Evolutionary conservation across 2,329 filamentous ascomycete genomes (phyloP).

Genomic region (Huntiella savannae): DNA sequence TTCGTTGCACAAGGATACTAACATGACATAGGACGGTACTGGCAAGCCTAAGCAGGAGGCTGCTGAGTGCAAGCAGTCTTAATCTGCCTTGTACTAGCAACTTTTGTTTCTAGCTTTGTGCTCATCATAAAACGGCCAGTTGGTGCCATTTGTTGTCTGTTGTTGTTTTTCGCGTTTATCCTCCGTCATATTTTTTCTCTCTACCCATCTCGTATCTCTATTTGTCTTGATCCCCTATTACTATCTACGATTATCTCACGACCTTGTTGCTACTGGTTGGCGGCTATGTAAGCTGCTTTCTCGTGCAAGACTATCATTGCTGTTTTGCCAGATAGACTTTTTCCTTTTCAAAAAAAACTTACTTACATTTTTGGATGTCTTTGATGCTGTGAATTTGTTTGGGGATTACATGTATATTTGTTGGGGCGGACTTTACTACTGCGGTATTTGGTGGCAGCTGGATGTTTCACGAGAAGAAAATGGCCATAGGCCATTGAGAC

Average conservation of each 20-base stretch:
- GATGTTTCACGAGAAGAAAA: too few relatives aligned
- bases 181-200: background rate
- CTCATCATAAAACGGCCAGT: conserved; percentile 5
- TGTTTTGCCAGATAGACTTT: background rate
- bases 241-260: background rate
- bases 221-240: background rate
- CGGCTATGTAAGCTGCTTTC: too few relatives aligned
- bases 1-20: background rate
- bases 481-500: too few relatives aligned
- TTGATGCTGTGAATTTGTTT: too few relatives aligned
- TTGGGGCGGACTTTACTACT: too few relatives aligned
- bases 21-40: conserved; percentile 47
- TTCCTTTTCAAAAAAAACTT: background rate
- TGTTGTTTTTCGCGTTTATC: background rate
- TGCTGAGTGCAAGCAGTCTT: conserved; percentile 93
- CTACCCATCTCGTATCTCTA: background rate
- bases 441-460: too few relatives aligned
- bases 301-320: too few relatives aligned
- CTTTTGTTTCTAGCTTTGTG: background rate
- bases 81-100: conserved; percentile 18
- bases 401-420: too few relatives aligned
- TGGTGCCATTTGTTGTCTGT: conserved; percentile 6
- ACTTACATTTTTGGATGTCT: too few relatives aligned
- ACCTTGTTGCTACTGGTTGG: background rate
- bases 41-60: conserved; percentile 87